These are phyloP conservation scores for Handroanthus guayacan DNA, from an alignment of 257 asterid species.

Conservation along the genomic window DNA sequence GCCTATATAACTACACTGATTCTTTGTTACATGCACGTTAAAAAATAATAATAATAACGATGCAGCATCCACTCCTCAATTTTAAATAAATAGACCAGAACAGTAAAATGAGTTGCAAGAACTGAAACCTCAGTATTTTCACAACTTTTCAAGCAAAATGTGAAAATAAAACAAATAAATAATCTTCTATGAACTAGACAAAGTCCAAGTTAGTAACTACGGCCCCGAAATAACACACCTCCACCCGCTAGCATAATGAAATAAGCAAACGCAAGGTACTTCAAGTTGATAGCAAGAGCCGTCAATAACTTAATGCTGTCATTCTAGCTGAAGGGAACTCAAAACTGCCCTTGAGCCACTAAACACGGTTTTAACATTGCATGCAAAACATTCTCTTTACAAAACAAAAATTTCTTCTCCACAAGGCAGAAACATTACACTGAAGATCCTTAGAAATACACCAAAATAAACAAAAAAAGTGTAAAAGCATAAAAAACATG, in stretches of 20 bases:
- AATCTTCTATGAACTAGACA: slow-evolving; percentile 8
- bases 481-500: slow-evolving; percentile 19
- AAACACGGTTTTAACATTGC: slow-evolving; percentile 39
- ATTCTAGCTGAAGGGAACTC: slow-evolving; percentile 28
- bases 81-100: neutral
- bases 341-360: slow-evolving; percentile 18
- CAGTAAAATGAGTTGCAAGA: slow-evolving; percentile 4
- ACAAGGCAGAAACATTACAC: slow-evolving; percentile 6
- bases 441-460: slow-evolving; percentile 10
- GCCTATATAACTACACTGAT: slow-evolving; percentile 17
- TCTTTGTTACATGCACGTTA: slow-evolving; percentile 24
- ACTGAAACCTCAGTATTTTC: neutral
- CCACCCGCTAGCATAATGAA: slow-evolving; percentile 3
- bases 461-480: slow-evolving; percentile 1
- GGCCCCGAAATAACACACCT: slow-evolving; percentile 7
- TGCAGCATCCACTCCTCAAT: slow-evolving; percentile 22
- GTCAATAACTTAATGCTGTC: slow-evolving; percentile 5
- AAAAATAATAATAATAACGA: neutral
- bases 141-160: slow-evolving; percentile 9
- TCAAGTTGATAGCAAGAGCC: slow-evolving; percentile 18
- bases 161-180: neutral
- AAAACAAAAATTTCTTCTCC: neutral
- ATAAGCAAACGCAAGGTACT: slow-evolving; percentile 15
- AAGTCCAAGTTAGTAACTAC: slow-evolving; percentile 5
- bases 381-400: slow-evolving; percentile 45